Conservation (phyloP, 2,329 filamentous ascomycete species). For the Claviceps sp. region DNA sequence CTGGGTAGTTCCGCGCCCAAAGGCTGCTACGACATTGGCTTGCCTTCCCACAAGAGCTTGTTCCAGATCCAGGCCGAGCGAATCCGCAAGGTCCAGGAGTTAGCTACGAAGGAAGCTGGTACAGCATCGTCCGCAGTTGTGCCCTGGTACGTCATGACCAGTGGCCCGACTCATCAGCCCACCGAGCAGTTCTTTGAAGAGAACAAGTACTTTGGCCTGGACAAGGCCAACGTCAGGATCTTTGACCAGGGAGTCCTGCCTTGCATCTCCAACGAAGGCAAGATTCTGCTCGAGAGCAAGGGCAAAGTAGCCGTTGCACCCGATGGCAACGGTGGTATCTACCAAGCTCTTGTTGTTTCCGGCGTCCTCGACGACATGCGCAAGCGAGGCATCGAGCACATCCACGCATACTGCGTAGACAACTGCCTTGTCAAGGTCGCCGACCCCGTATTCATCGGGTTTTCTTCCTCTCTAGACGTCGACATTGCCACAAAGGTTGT, state of each 20-base stretch:
- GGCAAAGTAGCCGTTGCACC: conserved; percentile 86
- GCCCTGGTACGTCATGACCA: conserved; percentile 99
- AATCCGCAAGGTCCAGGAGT: conserved; percentile 70
- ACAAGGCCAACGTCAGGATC: conserved; percentile 73
- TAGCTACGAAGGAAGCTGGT: conserved; percentile 60
- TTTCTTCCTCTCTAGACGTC: conserved; percentile 74
- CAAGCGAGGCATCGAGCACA: conserved; percentile 79
- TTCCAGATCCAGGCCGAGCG: conserved; percentile 97
- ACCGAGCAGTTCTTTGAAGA: conserved; percentile 91
- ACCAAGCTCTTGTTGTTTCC: conserved; percentile 73
- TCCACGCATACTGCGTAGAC: conserved; percentile 96
- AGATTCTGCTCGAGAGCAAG: conserved; percentile 89
- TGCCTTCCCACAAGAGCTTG: conserved; percentile 83
- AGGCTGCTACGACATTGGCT: conserved; percentile 92
- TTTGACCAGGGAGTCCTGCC: conserved; percentile 96
- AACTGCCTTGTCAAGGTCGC: conserved; percentile 99
- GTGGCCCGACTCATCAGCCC: conserved; percentile 77
- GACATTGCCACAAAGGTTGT: conserved; percentile 99
- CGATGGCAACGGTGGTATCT: conserved; percentile 94
- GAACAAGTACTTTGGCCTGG: conserved; percentile 81
- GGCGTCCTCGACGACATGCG: conserved; percentile 79
- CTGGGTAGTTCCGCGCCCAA: conserved; percentile 92
- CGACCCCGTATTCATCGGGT: conserved; percentile 90
- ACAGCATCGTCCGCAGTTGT: conserved; percentile 46
- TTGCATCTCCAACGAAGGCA: conserved; percentile 94